Conservation (phyloP, 2,329 filamentous ascomycete species). For the Trichoderma gracile region DNA sequence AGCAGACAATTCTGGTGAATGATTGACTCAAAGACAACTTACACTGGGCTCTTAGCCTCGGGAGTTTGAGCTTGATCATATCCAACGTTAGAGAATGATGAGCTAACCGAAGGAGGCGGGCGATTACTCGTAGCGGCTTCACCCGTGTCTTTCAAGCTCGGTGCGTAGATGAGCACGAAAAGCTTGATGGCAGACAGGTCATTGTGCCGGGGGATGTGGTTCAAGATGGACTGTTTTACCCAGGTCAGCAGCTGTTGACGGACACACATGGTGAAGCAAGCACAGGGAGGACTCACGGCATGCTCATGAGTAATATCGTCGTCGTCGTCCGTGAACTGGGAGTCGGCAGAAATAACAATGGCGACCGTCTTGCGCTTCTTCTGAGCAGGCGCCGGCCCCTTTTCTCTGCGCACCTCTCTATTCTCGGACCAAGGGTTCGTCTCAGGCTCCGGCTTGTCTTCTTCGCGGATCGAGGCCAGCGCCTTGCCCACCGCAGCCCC, state of each 20-base stretch:
- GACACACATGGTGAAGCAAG: conserved; percentile 5
- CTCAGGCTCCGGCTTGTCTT: conserved; percentile 80
- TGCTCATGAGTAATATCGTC: conserved; percentile 70
- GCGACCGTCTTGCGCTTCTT: conserved; percentile 76
- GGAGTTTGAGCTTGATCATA: conserved; percentile 70
- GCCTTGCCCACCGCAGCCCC: conserved; percentile 81
- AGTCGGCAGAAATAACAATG: conserved; percentile 82
- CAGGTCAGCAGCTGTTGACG: conserved; percentile 23
- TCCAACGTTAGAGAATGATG: conserved; percentile 86
- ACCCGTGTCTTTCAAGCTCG: conserved; percentile 68
- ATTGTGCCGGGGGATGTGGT: conserved; percentile 77
- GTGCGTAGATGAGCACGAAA: conserved; percentile 88
- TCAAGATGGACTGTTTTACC: conserved; percentile 71
- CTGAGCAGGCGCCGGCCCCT: conserved; percentile 39
- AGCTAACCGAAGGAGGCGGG: conserved; percentile 66
- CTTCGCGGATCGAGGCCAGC: conserved; percentile 79
- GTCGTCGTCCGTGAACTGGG: conserved; percentile 57
- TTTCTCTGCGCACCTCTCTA: conserved; percentile 65
- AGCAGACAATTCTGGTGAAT: not conserved
- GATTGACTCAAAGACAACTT: conserved; percentile 35
- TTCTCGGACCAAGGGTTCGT: conserved; percentile 93
- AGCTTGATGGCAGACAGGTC: conserved; percentile 74
- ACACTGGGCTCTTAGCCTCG: conserved; percentile 61
- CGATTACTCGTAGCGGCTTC: conserved; percentile 55
- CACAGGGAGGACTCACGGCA: conserved; percentile 61